Conservation (phyloP, 257 asterid species). For the Eustoma russellianum region DNA sequence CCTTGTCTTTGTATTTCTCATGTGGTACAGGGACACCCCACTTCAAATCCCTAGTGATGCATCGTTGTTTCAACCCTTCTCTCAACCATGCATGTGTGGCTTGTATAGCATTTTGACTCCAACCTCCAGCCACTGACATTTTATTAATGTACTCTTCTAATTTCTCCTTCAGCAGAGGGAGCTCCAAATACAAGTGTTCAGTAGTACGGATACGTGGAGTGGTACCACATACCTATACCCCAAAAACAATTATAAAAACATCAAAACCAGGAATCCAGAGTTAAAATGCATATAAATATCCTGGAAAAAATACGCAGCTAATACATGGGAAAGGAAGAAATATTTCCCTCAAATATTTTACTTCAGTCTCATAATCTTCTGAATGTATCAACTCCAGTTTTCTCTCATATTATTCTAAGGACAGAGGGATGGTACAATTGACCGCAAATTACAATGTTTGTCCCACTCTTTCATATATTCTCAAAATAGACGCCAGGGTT, state of each 20-base stretch:
- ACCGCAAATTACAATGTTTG: too few species aligned
- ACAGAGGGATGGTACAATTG: too few species aligned
- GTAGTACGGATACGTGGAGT: constrained; percentile 67
- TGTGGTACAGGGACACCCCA: constrained; percentile 99
- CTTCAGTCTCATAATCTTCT: neutral
- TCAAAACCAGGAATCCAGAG: neutral
- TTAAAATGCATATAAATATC: constrained; percentile 1
- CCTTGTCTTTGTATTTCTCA: constrained; percentile 80
- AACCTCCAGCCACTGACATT: constrained; percentile 76
- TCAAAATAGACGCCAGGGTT: too few species aligned
- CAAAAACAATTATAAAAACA: neutral
- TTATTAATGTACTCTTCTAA: constrained; percentile 50
- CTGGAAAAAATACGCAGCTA: neutral
- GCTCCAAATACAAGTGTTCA: constrained; percentile 83
- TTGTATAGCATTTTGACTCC: constrained; percentile 96
- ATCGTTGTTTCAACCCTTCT: constrained; percentile 74
- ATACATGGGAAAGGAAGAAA: neutral
- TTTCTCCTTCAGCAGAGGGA: constrained; percentile 69
- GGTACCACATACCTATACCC: constrained; percentile 50
- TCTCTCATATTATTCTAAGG: too few species aligned
- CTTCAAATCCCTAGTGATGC: constrained; percentile 90
- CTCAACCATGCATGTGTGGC: constrained; percentile 75
- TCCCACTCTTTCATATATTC: too few species aligned
- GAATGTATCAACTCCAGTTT: neutral
- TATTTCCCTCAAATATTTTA: neutral